phyloP scores from a whole-genome alignment of 768 basidiomycete genomes.

The Suillus variegatus region DNA sequence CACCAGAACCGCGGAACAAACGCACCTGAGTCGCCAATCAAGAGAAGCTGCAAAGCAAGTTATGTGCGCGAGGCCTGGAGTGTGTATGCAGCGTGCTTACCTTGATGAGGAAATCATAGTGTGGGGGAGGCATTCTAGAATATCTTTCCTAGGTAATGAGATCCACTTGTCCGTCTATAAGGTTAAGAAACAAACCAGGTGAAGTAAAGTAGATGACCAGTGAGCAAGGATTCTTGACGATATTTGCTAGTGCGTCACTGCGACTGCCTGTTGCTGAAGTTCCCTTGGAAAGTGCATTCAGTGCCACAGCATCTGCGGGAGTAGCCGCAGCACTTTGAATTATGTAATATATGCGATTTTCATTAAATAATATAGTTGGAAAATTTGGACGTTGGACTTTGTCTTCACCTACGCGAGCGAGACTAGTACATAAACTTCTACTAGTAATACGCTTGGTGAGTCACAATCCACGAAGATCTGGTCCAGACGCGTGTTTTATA shows the following conservation, averaged over 20 bases:
- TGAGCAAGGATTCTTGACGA: slow-evolving; percentile 5
- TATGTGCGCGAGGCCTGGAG: slow-evolving; percentile 10
- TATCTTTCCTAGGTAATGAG: slow-evolving; percentile 6
- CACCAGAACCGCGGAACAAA: slow-evolving; percentile 5
- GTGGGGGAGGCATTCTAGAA: slow-evolving; percentile 76
- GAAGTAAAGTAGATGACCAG: background rate
- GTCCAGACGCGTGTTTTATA: background rate
- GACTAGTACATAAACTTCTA: background rate
- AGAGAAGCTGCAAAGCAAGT: slow-evolving; percentile 63
- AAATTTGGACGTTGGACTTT: background rate
- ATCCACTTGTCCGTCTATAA: too few species aligned
- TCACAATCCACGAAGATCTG: background rate
- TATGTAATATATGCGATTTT: background rate
- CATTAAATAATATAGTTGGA: background rate
- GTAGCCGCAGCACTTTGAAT: background rate
- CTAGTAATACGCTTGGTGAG: background rate
- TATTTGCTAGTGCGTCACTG: slow-evolving; percentile 3
- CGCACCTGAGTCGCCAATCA: slow-evolving; percentile 93
- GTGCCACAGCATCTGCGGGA: slow-evolving; percentile 1
- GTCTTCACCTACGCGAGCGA: background rate
- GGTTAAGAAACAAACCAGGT: slow-evolving; percentile 1
- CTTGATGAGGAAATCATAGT: slow-evolving; percentile 98
- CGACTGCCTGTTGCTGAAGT: background rate
- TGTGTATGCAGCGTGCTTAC: slow-evolving; percentile 38
- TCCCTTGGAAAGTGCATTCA: background rate